These are phyloP conservation scores for Phytophthora meadii DNA, from an alignment of 352 stramenopile genomes.

Conservation along the genomic window DNA sequence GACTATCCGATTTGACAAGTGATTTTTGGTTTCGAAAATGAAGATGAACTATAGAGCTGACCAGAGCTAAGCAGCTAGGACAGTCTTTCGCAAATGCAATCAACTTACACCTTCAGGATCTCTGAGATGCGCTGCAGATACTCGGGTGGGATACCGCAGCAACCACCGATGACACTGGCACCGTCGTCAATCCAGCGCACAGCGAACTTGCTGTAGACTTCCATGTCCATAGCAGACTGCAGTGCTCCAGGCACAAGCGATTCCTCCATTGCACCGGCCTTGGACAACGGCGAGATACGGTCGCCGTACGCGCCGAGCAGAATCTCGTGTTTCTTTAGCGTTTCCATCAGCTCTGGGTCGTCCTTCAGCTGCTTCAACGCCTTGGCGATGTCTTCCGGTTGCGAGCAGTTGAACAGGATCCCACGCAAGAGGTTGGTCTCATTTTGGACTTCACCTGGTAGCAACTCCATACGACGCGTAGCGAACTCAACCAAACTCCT, in stretches of 20 bases:
- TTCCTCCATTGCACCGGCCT: slow-evolving; percentile 65
- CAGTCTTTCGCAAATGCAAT: too few relatives aligned
- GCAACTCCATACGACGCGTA: slow-evolving; percentile 14
- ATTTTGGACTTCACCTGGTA: slow-evolving; percentile 19
- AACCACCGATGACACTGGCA: slow-evolving; percentile 87
- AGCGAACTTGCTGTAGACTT: slow-evolving; percentile 81
- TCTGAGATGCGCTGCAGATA: slow-evolving; percentile 72
- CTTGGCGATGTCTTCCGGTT: slow-evolving; percentile 91
- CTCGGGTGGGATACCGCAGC: slow-evolving; percentile 87
- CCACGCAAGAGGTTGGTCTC: slow-evolving; percentile 52
- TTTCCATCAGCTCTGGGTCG: slow-evolving; percentile 24
- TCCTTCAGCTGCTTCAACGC: slow-evolving; percentile 67
- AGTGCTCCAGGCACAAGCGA: slow-evolving; percentile 78
- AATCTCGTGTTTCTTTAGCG: slow-evolving; percentile 46
- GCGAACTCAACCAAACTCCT: slow-evolving; percentile 54
- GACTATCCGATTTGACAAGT: too few relatives aligned
- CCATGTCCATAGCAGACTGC: slow-evolving; percentile 73
- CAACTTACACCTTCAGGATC: slow-evolving; percentile 13
- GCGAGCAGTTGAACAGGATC: slow-evolving; percentile 93
- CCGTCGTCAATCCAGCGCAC: slow-evolving; percentile 73
- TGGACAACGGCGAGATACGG: slow-evolving; percentile 78
- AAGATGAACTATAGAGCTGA: too few relatives aligned
- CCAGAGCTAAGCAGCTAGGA: too few relatives aligned
- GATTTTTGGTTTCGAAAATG: too few relatives aligned
- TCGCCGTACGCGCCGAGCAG: slow-evolving; percentile 89